Evolutionary conservation across 2,329 filamentous ascomycete species (phyloP), one percentile per base, ranked within the genome.

Genomic region (Neonectria sp.): DNA sequence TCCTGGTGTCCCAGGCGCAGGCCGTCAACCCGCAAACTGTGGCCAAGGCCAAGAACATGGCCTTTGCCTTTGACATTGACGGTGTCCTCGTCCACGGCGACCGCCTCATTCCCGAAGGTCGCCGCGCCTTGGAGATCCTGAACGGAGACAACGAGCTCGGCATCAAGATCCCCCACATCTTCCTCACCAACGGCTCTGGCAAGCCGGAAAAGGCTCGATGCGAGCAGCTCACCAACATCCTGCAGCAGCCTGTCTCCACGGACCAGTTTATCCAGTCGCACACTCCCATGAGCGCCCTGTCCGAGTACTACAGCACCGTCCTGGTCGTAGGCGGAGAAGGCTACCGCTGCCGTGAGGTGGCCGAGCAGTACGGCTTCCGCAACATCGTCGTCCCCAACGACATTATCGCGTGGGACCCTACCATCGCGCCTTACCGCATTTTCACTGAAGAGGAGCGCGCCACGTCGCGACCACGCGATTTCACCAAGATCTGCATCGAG

Each of bases 161-260:
- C 68, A 93, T 94, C 84, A 93, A 92, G 86, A 93, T 94, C 59
- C 95, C 95, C 2, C 97, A 95, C 83, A 95, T 97, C 76, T 88
- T 98, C 35, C 87, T 98, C 69, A 98, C 95, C 71, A 98, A 98
- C 81, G 95, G 95, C 73, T 95, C 95, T 57, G 95, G 95, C 63
- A 97, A 97, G 84, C 94, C 93, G 1, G 95, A 97, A 81, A 89
- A 91, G 71, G 94, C 95, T 81, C 89, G 94, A 65, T 97, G 94
- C 76, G 83, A 90, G 37, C 93, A 97, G 77, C 88, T 97, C 29
- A 86, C 88, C 70, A 88, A 88, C 78, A 76, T 76, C 15, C 72
- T 76, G 6, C 58, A 68, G 31, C 76, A 76, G 65, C 74, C 74
- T 8, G 74, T 76, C 45, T 60, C 48, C 51, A 74, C 74, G 48